Base-by-base conservation (phyloP, 2,329 filamentous ascomycete genomes). In the Neofusicoccum parvum region DNA sequence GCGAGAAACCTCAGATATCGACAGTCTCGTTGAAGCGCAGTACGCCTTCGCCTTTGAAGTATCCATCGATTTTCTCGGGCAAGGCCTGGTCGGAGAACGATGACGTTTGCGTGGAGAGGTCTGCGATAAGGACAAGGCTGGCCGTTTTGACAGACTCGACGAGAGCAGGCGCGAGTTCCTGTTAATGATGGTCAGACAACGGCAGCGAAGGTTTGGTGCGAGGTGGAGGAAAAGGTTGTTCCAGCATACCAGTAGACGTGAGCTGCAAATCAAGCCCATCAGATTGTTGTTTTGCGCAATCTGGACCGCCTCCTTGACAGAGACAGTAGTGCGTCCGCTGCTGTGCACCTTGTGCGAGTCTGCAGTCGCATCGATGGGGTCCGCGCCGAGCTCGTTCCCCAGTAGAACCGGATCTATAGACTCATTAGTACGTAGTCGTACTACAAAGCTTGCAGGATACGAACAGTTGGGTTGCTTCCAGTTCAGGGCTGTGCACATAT, bases 401-500 rank as follows among this genome's bases (percentile, higher is more conserved):
- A 98, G 84, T 71, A 99, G 91, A 0, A 98, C 92, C 0, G 95
- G 95, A 76, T 97, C 87, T 89, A 59, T 39, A 11, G 10, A 6
- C 5, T 23, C 14, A 15, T 45, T 54, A 54, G 37, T 20, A 6
- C 15, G 15, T 15, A 1, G 15, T 34, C 7, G 5, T 14, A 20
- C 1, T 34, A 58, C 10, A 32, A 41, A n/a, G 10, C 10, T 15
- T 3, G 32, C 5, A 20, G 23, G 7, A 27, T 23, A 80, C 86
- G 80, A 76, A 89, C 88, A 99, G 75, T 98, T 99, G 2, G 95
- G 95, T 78, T 99, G 95, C 78, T 99, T 99, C 95, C 95, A 99
- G 79, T 99, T 99, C 72, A 99, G 81, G 5, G 94, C 94, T 15
- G 92, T 96, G 79, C 95, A 99, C 20, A 98, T 87, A 69, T 90